Evolutionary conservation across 495 filamentous ascomycete species (phyloP).

Genomic region (Daldinia bambusicola): DNA sequence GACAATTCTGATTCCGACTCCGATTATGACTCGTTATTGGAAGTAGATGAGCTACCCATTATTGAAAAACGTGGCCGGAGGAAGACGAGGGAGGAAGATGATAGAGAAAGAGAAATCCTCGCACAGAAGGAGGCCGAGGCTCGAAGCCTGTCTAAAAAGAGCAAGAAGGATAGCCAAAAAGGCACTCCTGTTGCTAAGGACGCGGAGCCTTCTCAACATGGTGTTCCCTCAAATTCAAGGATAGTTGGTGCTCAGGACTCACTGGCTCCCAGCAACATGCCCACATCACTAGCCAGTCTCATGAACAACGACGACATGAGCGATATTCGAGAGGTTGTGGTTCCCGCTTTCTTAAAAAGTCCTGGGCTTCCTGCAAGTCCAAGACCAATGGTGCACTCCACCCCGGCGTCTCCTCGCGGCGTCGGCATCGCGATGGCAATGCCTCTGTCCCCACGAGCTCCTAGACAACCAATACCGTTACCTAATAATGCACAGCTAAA

Average conservation of each 20-base stretch:
- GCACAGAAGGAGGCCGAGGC: slow-evolving; percentile 70
- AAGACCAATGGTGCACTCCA: slow-evolving; percentile 78
- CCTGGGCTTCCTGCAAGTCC: slow-evolving; percentile 91
- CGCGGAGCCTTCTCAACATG: slow-evolving; percentile 24
- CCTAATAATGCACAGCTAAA: slow-evolving; percentile 70
- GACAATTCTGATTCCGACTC: slow-evolving; percentile 73
- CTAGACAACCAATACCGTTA: slow-evolving; percentile 71
- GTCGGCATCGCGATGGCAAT: slow-evolving; percentile 63
- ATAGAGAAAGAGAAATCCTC: slow-evolving; percentile 76
- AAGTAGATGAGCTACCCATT: slow-evolving; percentile 68
- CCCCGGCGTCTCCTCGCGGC: slow-evolving; percentile 71
- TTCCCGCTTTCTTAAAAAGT: slow-evolving; percentile 71
- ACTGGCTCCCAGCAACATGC: slow-evolving; percentile 43
- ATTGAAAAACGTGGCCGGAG: slow-evolving; percentile 77
- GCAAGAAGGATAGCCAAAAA: slow-evolving; percentile 63
- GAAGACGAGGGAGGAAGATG: slow-evolving; percentile 89
- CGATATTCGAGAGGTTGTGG: slow-evolving; percentile 49
- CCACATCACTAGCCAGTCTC: slow-evolving; percentile 62
- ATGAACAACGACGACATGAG: slow-evolving; percentile 48
- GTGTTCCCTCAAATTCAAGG: slow-evolving; percentile 49
- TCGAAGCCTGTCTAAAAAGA: slow-evolving; percentile 73
- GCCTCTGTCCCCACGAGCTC: slow-evolving; percentile 78
- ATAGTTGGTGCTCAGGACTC: slow-evolving; percentile 38
- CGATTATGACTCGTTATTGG: slow-evolving; percentile 82
- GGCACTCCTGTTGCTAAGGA: slow-evolving; percentile 51